A percentile compares a stretch with the other conserved stretches of the same genome.
Evolutionary conservation across 108 stramenopile species (phyloP).

Genomic region (Skeletonema marinoi): DNA sequence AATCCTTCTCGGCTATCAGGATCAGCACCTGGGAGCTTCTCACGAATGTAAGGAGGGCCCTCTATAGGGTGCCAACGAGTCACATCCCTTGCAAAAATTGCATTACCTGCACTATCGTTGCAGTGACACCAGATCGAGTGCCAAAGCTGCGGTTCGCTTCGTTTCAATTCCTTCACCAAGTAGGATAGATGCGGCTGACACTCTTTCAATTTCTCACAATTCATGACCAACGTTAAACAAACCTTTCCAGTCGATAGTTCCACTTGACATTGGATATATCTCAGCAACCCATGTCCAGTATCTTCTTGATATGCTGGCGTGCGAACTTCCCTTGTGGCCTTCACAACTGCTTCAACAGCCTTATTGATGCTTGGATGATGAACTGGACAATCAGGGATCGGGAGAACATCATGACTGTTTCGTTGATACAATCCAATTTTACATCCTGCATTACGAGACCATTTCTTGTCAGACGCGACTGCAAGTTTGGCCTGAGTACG

Average conservation of each 20-base stretch:
- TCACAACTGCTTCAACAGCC: slow-evolving; percentile 56
- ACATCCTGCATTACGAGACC: slow-evolving; percentile 63
- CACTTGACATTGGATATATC: slow-evolving; percentile 82
- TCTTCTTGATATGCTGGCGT: slow-evolving; percentile 70
- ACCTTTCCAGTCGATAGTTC: slow-evolving; percentile 82
- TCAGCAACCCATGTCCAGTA: slow-evolving; percentile 61
- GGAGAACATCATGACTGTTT: slow-evolving; percentile 79
- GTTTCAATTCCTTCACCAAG: slow-evolving; percentile 71
- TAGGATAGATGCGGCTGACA: slow-evolving; percentile 72
- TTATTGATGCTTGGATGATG: slow-evolving; percentile 95
- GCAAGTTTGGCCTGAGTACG: slow-evolving; percentile 87
- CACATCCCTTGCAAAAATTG: slow-evolving; percentile 71
- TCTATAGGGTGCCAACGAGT: slow-evolving; percentile 68
- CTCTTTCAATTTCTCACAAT: slow-evolving; percentile 69
- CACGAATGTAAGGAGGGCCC: slow-evolving; percentile 80
- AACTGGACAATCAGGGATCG: slow-evolving; percentile 89
- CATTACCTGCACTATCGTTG: slow-evolving; percentile 66
- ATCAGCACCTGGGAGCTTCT: slow-evolving; percentile 60
- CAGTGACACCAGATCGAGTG: slow-evolving; percentile 90
- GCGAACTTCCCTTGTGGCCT: slow-evolving; percentile 64
- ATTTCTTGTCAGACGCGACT: slow-evolving; percentile 60
- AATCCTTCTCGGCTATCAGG: slow-evolving; percentile 49
- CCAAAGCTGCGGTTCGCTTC: slow-evolving; percentile 62
- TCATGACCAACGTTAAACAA: slow-evolving; percentile 91
- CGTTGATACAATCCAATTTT: slow-evolving; percentile 88